Evolutionary conservation across 345 rosid genomes (phyloP).

Genomic region (Arabidopsis thaliana): DNA sequence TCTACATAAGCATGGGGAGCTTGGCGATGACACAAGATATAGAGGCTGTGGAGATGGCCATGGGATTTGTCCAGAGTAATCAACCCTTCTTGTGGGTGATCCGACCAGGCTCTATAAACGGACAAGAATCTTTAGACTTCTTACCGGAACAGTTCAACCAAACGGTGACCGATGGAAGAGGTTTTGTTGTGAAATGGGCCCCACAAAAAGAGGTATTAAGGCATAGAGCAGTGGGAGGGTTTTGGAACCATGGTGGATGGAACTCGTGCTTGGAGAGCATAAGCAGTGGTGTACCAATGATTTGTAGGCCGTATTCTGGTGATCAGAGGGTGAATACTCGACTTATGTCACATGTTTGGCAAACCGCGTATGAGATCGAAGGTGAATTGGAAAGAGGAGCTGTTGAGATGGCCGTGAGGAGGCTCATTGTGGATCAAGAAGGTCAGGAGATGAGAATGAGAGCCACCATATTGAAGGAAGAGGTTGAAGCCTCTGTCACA

Average conservation of each 20-base stretch:
- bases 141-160: conserved; percentile 39
- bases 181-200: conserved; percentile 57
- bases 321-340: conserved; percentile 50
- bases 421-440: conserved; percentile 46
- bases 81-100: conserved; percentile 53
- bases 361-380: conserved; percentile 49
- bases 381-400: conserved; percentile 42
- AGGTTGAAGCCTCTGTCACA: conserved; percentile 32
- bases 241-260: conserved; percentile 50
- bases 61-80: conserved; percentile 44
- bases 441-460: conserved; percentile 52
- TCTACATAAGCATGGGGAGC: conserved; percentile 51
- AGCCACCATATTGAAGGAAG: conserved; percentile 32
- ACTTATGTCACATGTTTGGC: conserved; percentile 48
- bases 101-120: conserved; percentile 40
- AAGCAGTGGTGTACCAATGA: conserved; percentile 47
- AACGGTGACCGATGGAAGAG: conserved; percentile 39
- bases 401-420: conserved; percentile 46
- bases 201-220: conserved; percentile 52
- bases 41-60: conserved; percentile 46
- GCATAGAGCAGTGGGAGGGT: conserved; percentile 50
- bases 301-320: conserved; percentile 49
- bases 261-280: conserved; percentile 41
- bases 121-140: conserved; percentile 7
- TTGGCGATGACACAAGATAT: conserved; percentile 21